phyloP scores from a whole-genome alignment of 2,329 filamentous ascomycete species.

The Xylariomycetidae sp. region DNA sequence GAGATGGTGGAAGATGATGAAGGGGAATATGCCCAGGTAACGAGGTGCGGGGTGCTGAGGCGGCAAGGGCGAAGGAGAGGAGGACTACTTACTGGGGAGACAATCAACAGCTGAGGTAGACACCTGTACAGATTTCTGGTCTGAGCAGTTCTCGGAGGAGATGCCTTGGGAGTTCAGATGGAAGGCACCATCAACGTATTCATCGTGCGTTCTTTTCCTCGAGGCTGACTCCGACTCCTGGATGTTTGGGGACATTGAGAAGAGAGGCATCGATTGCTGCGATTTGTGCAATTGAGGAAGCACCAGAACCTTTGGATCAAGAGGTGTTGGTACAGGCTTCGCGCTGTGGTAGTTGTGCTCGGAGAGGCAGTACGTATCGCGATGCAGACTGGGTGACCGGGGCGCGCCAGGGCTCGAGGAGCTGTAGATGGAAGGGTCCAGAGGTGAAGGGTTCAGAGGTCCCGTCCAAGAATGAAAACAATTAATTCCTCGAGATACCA shows the following conservation, averaged over 20 bases:
- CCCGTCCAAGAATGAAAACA: too few species aligned
- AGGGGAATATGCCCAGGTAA: too few species aligned
- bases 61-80: too few species aligned
- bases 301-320: too few species aligned
- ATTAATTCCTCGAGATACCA: too few species aligned
- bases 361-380: slow-evolving; percentile 1
- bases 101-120: slow-evolving; percentile 10
- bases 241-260: slow-evolving; percentile 43
- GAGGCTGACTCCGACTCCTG: slow-evolving; percentile 37
- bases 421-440: too few species aligned
- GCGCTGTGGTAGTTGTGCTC: slow-evolving; percentile 4
- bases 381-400: too few species aligned
- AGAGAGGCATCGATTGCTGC: slow-evolving; percentile 49
- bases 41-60: too few species aligned
- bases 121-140: slow-evolving; percentile 13
- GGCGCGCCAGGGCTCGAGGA: too few species aligned
- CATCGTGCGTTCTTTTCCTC: slow-evolving; percentile 43
- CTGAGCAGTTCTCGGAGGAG: slow-evolving; percentile 13
- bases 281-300: slow-evolving; percentile 11
- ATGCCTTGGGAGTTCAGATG: slow-evolving; percentile 17
- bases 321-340: too few species aligned
- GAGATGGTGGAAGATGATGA: too few species aligned
- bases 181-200: slow-evolving; percentile 30
- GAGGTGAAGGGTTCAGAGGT: too few species aligned
- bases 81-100: slow-evolving; percentile 18